phyloP scores from a whole-genome alignment of 495 filamentous ascomycete species.

The Eremomyces bilateralis region DNA sequence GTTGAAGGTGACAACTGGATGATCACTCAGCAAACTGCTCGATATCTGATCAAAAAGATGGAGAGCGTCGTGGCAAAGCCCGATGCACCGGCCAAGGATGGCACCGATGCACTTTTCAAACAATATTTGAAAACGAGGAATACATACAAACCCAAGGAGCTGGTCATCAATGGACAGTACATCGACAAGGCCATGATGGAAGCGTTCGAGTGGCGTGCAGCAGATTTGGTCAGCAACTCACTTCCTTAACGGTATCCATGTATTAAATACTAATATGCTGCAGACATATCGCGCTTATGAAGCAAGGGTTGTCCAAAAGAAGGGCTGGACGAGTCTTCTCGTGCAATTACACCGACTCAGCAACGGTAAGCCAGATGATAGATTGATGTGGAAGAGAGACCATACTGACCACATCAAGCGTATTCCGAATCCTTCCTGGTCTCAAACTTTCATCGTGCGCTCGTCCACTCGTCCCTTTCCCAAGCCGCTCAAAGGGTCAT shows the following conservation, averaged over 20 bases:
- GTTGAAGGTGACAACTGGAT: constrained; percentile 34
- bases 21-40: constrained; percentile 28
- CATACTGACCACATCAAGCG: constrained; percentile 7
- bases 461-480: constrained; percentile 15
- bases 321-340: constrained; percentile 25
- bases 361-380: constrained; percentile 6
- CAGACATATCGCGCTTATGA: constrained; percentile 22
- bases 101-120: constrained; percentile 13
- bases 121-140: constrained; percentile 10
- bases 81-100: constrained; percentile 11
- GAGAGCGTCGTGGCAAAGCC: constrained; percentile 14
- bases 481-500: constrained; percentile 11
- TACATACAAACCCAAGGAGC: constrained; percentile 5
- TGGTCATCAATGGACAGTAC: constrained; percentile 6
- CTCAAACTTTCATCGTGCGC: constrained; percentile 19
- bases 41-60: constrained; percentile 29
- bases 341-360: constrained; percentile 25
- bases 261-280: neutral
- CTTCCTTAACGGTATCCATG: no score
- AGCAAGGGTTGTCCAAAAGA: constrained; percentile 22
- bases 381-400: neutral
- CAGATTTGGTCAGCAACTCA: constrained; percentile 11
- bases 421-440: constrained; percentile 28
- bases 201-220: constrained; percentile 23
- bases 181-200: constrained; percentile 21